Percentiles rank a stretch among this genome's conserved stretches.
Conservation (phyloP, 352 stramenopile genomes). For the Aphanomyces cochlioides region DNA sequence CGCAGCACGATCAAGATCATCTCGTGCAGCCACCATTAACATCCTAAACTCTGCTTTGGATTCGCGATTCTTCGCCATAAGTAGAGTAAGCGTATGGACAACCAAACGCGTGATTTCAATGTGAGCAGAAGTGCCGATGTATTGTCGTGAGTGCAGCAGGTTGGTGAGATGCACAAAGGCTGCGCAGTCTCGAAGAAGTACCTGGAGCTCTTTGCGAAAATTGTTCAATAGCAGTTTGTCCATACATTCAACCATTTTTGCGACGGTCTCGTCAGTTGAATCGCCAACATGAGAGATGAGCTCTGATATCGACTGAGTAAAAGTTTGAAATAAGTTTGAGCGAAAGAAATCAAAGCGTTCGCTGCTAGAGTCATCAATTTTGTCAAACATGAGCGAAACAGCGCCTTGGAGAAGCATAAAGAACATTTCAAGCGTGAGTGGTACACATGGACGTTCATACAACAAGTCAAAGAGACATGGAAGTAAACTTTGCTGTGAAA, state of each 20-base stretch:
- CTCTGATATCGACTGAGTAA: conserved; percentile 21
- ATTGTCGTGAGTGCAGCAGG: conserved; percentile 24
- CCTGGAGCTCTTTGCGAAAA: neutral
- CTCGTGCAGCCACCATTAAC: conserved; percentile 3
- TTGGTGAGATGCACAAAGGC: conserved; percentile 29
- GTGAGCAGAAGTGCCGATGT: neutral
- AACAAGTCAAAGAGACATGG: conserved; percentile 19
- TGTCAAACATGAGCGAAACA: conserved; percentile 18
- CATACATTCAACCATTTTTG: neutral
- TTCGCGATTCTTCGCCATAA: conserved; percentile 22
- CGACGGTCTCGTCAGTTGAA: neutral
- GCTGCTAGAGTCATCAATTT: neutral
- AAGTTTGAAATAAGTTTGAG: conserved; percentile 20
- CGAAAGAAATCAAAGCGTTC: conserved; percentile 12
- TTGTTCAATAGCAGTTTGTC: neutral
- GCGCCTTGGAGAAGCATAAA: neutral
- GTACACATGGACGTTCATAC: conserved; percentile 2
- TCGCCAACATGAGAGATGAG: conserved; percentile 10
- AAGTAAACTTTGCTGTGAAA: neutral
- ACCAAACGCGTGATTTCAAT: conserved; percentile 3
- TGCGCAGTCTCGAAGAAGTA: conserved; percentile 17
- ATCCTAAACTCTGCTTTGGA: conserved; percentile 28
- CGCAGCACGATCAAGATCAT: conserved; percentile 19
- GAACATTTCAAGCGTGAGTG: conserved; percentile 8
- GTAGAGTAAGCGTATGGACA: conserved; percentile 17